A percentile compares a stretch with the other conserved stretches of the same genome.
Evolutionary conservation across 1,139 yeast genomes (phyloP).

Genomic region (Suhomyces taliae): DNA sequence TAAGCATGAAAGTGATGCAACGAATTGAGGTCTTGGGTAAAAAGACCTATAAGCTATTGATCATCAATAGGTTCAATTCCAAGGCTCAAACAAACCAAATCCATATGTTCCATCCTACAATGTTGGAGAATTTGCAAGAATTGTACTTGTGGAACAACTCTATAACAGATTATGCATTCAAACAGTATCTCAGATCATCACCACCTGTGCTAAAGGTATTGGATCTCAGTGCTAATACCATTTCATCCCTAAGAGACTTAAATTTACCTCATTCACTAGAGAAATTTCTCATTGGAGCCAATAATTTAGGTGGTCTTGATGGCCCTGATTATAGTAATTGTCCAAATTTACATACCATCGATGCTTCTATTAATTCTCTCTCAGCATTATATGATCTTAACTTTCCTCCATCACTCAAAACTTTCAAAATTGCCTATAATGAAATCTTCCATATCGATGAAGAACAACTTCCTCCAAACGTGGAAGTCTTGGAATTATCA

Average conservation of each 20-base stretch:
- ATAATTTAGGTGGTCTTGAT: slow-evolving; percentile 17
- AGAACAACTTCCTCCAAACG: slow-evolving; percentile 14
- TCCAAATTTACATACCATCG: slow-evolving; percentile 10
- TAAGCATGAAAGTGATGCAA: slow-evolving; percentile 14
- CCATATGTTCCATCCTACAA: slow-evolving; percentile 10
- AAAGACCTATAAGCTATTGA: slow-evolving; percentile 17
- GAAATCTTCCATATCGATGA: slow-evolving; percentile 12
- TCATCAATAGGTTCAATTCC: slow-evolving; percentile 14
- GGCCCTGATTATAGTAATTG: slow-evolving; percentile 16
- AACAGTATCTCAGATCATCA: slow-evolving; percentile 7
- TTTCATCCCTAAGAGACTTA: slow-evolving; percentile 16
- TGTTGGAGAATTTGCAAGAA: slow-evolving; percentile 17
- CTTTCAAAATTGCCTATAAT: slow-evolving; percentile 20
- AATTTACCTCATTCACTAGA: slow-evolving; percentile 17
- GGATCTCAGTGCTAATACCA: slow-evolving; percentile 22
- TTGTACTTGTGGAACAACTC: slow-evolving; percentile 21
- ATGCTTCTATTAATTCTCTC: slow-evolving; percentile 18
- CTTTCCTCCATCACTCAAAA: slow-evolving; percentile 17
- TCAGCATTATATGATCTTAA: slow-evolving; percentile 10
- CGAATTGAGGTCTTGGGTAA: slow-evolving; percentile 16
- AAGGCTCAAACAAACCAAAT: slow-evolving; percentile 4
- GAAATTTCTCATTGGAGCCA: slow-evolving; percentile 18
- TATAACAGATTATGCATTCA: slow-evolving; percentile 14
- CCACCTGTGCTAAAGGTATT: slow-evolving; percentile 14
- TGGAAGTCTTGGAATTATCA: slow-evolving; percentile 19